These are phyloP conservation scores for Fusarium hainanense DNA, from an alignment of 2,329 filamentous ascomycete species.

Conservation along the genomic window DNA sequence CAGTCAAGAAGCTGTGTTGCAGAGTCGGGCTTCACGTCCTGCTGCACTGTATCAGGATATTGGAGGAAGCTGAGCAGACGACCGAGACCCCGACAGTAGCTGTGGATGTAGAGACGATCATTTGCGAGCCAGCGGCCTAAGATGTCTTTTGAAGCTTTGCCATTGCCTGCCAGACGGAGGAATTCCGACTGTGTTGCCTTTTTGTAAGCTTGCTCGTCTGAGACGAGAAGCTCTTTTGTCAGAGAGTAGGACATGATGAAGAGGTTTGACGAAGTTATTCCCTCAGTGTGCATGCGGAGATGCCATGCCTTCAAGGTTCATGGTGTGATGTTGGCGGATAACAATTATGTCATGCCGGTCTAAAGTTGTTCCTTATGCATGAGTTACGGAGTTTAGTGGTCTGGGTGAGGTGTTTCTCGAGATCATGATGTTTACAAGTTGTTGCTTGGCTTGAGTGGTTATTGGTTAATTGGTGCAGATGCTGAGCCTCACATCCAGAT, in stretches of 20 bases:
- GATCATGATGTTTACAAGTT: not conserved
- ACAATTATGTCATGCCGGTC: slow-evolving; percentile 39
- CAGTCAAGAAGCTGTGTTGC: slow-evolving; percentile 70
- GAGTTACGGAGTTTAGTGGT: not conserved
- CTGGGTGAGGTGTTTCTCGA: not conserved
- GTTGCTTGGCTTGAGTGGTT: not conserved
- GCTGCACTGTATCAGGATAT: slow-evolving; percentile 55
- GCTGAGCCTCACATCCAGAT: not conserved
- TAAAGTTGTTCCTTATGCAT: slow-evolving; percentile 38
- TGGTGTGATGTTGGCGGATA: slow-evolving; percentile 15
- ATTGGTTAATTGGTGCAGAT: not conserved
- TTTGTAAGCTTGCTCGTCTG: slow-evolving; percentile 58
- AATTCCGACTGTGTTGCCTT: slow-evolving; percentile 74
- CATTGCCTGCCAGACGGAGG: slow-evolving; percentile 71
- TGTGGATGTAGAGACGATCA: slow-evolving; percentile 76
- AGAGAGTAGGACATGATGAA: slow-evolving; percentile 53
- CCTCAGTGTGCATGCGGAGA: slow-evolving; percentile 17
- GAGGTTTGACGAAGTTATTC: slow-evolving; percentile 1
- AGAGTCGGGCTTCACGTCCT: slow-evolving; percentile 42
- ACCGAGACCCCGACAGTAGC: slow-evolving; percentile 75
- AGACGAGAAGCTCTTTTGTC: slow-evolving; percentile 66
- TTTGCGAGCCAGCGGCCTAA: slow-evolving; percentile 77
- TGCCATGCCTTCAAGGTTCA: slow-evolving; percentile 28
- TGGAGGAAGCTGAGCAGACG: slow-evolving; percentile 71
- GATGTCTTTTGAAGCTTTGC: slow-evolving; percentile 65